Evolutionary conservation across 1,284 basidiomycete genomes (phyloP).

Genomic region (Boletellus dicymbophilus): DNA sequence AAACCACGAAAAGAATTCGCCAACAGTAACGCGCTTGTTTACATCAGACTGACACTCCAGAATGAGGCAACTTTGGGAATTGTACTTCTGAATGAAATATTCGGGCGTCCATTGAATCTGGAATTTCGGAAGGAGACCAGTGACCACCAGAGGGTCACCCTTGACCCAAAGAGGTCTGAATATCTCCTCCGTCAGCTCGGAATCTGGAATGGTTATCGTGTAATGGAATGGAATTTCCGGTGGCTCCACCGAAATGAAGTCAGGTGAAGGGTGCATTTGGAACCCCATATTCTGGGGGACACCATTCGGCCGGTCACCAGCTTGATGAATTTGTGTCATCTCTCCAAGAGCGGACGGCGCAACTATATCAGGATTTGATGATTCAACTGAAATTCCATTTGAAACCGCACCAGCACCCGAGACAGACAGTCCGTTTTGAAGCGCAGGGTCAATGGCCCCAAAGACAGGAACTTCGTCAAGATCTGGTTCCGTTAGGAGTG

Average conservation of each 20-base stretch:
- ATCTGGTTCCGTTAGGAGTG: conserved; percentile 41
- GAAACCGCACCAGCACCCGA: conserved; percentile 2
- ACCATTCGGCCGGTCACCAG: conserved; percentile 9
- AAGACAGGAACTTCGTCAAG: conserved; percentile 23
- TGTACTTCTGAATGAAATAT: conserved; percentile 75
- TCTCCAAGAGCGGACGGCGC: conserved; percentile 13
- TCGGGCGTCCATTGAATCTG: conserved; percentile 79
- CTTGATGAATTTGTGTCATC: background rate
- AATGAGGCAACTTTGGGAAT: conserved; percentile 67
- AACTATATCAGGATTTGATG: conserved; percentile 7
- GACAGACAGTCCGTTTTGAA: conserved; percentile 18
- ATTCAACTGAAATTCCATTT: conserved; percentile 12
- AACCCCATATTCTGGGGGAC: conserved; percentile 1
- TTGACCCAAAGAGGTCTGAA: conserved; percentile 74
- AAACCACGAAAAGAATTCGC: conserved; percentile 81
- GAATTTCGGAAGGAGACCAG: conserved; percentile 61
- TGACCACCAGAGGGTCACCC: conserved; percentile 79
- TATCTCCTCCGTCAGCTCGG: conserved; percentile 55
- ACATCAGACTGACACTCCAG: conserved; percentile 78
- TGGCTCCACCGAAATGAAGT: conserved; percentile 18
- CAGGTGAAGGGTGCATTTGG: conserved; percentile 15
- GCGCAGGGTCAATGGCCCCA: conserved; percentile 25
- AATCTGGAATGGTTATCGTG: conserved; percentile 47
- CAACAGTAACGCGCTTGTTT: conserved; percentile 65
- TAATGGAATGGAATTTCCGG: conserved; percentile 42